Conservation (phyloP, 2,329 filamentous ascomycete genomes). For the Clonostachys chloroleuca region DNA sequence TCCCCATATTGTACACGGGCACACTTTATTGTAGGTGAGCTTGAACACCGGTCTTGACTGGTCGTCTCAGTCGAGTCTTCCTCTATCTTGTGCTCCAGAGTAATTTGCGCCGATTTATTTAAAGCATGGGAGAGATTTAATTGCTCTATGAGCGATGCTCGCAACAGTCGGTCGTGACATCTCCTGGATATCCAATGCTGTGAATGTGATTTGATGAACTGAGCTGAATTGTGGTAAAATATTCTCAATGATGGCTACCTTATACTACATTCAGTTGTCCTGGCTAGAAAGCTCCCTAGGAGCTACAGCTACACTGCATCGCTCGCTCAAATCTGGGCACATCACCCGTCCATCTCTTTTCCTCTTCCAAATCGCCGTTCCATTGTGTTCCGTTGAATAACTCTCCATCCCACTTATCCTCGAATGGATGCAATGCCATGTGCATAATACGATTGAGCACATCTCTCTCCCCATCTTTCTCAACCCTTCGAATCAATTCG, state of each 20-base stretch:
- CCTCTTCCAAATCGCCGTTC: constrained; percentile 64
- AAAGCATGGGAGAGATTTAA: constrained; percentile 61
- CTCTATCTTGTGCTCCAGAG: constrained; percentile 72
- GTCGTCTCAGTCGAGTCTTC: constrained; percentile 55
- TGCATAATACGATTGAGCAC: constrained; percentile 76
- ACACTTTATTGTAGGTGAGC: constrained; percentile 70
- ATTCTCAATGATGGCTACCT: neutral
- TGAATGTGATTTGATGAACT: no score
- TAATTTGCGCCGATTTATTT: constrained; percentile 57
- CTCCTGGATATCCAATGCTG: constrained; percentile 1
- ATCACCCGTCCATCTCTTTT: constrained; percentile 79
- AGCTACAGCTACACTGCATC: constrained; percentile 95
- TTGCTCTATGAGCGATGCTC: constrained; percentile 57
- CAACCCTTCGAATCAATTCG: constrained; percentile 85
- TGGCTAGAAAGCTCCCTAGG: constrained; percentile 36
- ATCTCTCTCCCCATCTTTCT: constrained; percentile 76
- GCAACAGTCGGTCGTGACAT: constrained; percentile 75
- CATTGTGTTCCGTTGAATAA: constrained; percentile 41
- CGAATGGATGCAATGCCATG: constrained; percentile 79
- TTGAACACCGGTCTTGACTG: constrained; percentile 38
- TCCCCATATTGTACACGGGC: constrained; percentile 60
- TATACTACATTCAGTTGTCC: neutral
- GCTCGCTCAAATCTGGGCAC: constrained; percentile 73
- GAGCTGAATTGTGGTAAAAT: no score
- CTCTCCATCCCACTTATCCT: constrained; percentile 65